phyloP scores from a whole-genome alignment of 2,329 filamentous ascomycete species.

The Elsinoe arachidis region DNA sequence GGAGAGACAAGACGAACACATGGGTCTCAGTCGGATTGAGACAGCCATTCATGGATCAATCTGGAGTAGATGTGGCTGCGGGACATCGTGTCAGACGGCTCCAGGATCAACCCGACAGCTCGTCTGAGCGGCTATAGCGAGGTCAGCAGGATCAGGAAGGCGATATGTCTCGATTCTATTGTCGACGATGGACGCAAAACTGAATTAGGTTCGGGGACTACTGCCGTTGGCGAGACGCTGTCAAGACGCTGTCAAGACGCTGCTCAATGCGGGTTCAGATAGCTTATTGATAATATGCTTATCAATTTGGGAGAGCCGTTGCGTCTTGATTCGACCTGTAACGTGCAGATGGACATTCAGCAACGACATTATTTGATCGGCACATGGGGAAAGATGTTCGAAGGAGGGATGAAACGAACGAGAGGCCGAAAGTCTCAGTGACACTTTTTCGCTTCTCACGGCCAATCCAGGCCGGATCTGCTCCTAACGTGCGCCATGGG shows the following conservation, averaged over 20 bases:
- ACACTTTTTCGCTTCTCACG: not conserved
- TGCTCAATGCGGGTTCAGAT: not conserved
- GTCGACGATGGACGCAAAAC: not conserved
- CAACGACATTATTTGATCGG: not conserved
- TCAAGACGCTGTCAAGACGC: not conserved
- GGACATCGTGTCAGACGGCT: not conserved
- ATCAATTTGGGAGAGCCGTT: conserved; percentile 1
- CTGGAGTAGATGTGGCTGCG: not conserved
- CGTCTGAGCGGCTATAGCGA: not conserved
- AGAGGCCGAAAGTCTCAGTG: not conserved
- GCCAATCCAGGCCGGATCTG: not conserved
- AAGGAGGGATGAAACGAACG: not conserved
- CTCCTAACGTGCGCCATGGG: no score
- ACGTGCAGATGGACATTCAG: not conserved
- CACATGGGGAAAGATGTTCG: not conserved
- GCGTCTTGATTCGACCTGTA: not conserved
- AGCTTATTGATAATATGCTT: conserved; percentile 11
- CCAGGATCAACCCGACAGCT: not conserved
- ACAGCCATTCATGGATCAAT: not conserved
- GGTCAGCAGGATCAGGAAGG: not conserved
- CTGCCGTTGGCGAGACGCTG: conserved; percentile 4
- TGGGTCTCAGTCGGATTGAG: not conserved
- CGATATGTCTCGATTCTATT: conserved; percentile 2
- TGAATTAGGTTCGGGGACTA: not conserved
- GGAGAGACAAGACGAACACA: not conserved